A percentile compares a stretch with the other conserved stretches of the same genome.
These are phyloP conservation scores for Paramecium pentaurelia DNA, from an alignment of 73 alveolate species.

Conservation along the genomic window DNA sequence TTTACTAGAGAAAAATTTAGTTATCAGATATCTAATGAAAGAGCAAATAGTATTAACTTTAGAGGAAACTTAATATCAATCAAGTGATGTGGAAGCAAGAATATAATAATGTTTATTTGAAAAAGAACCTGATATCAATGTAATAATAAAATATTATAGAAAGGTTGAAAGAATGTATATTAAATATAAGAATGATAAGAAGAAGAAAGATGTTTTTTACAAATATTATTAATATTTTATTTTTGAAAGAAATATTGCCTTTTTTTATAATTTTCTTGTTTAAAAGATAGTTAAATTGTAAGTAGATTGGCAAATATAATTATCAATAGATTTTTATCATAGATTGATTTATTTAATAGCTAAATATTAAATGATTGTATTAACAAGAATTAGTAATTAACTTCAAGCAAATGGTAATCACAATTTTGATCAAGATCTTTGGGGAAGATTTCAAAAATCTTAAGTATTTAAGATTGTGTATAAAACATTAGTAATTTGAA, in stretches of 20 bases:
- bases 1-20: conserved; percentile 35
- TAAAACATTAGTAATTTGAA: background rate
- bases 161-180: background rate
- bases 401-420: conserved; percentile 20
- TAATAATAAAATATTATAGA: background rate
- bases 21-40: conserved; percentile 2
- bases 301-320: background rate
- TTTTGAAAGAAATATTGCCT: conserved; percentile 58
- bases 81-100: background rate
- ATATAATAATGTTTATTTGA: background rate
- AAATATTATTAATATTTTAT: conserved; percentile 39
- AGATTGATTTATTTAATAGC: conserved; percentile 52
- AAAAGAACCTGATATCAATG: background rate
- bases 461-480: background rate
- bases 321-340: conserved; percentile 24
- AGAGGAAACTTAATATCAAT: background rate
- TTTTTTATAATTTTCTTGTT: conserved; percentile 45
- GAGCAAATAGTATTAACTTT: background rate
- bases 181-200: conserved; percentile 38
- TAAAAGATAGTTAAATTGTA: conserved; percentile 12
- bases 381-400: conserved; percentile 36
- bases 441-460: conserved; percentile 36
- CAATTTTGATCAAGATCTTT: conserved; percentile 24
- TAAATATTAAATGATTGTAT: conserved; percentile 30
- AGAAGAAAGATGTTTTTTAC: conserved; percentile 12